phyloP scores from a whole-genome alignment of 2,329 filamentous ascomycete species.

The Alternaria infectoria region DNA sequence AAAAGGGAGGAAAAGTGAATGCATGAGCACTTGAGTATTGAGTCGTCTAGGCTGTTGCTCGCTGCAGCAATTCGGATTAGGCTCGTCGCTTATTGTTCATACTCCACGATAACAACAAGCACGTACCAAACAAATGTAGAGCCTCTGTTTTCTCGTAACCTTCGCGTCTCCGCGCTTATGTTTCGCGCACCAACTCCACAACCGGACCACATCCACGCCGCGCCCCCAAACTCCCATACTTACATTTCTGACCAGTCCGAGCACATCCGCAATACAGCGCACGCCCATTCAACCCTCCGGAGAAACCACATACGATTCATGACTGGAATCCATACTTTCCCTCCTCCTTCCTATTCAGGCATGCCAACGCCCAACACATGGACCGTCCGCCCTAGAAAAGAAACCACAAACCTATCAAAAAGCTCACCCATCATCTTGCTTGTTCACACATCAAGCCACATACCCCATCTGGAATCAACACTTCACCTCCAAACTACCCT shows the following conservation, averaged over 20 bases:
- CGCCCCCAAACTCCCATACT: rapidly evolving
- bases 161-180: neutral
- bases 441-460: neutral
- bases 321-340: neutral
- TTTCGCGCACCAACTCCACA: neutral
- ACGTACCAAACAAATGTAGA: neutral
- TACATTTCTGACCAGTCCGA: neutral
- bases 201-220: neutral
- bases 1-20: neutral
- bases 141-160: neutral
- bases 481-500: neutral
- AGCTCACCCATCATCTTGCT: neutral
- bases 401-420: neutral
- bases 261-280: neutral
- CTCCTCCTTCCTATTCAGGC: neutral
- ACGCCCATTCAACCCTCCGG: neutral
- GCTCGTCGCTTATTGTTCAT: neutral
- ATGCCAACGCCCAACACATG: neutral
- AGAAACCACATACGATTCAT: neutral
- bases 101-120: neutral
- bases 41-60: neutral
- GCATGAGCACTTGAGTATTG: neutral
- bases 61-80: neutral
- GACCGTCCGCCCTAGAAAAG: neutral
- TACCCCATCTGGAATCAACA: neutral